Conservation (phyloP, 2,329 filamentous ascomycete species). For the Diaporthe nobilis region DNA sequence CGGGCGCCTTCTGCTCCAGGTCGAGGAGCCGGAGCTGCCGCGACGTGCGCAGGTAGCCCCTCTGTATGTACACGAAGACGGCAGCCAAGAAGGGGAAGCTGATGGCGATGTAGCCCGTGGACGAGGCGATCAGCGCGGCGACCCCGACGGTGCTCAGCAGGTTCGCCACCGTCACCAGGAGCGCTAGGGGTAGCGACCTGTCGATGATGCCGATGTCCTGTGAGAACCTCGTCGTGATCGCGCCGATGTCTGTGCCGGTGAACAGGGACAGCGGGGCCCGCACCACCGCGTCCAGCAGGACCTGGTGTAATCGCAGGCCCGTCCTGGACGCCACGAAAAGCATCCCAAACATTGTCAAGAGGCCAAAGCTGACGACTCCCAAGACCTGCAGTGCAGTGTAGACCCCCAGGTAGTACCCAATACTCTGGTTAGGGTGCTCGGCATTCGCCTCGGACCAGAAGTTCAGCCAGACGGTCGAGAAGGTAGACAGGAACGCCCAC, state of each 20-base stretch:
- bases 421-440: conserved; percentile 52
- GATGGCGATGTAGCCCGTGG: conserved; percentile 57
- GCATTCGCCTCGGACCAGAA: conserved; percentile 62
- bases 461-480: conserved; percentile 59
- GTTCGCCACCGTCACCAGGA: conserved; percentile 53
- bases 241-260: conserved; percentile 44
- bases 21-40: conserved; percentile 62
- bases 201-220: conserved; percentile 40
- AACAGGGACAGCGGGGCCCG: conserved; percentile 43
- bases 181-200: conserved; percentile 42
- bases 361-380: conserved; percentile 41
- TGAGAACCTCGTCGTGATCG: conserved; percentile 45
- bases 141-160: conserved; percentile 50
- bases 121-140: conserved; percentile 50
- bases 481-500: conserved; percentile 16
- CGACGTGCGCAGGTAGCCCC: conserved; percentile 61
- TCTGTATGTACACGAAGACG: conserved; percentile 58
- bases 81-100: conserved; percentile 55
- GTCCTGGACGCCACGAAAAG: conserved; percentile 26
- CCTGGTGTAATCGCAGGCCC: conserved; percentile 13
- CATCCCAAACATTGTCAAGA: conserved; percentile 7
- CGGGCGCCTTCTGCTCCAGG: conserved; percentile 58
- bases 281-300: conserved; percentile 24
- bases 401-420: conserved; percentile 55
- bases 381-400: conserved; percentile 50